Percentiles rank a stretch among this genome's conserved stretches.
These are phyloP conservation scores for Lecanicillium sp. DNA, from an alignment of 2,329 filamentous ascomycete genomes.

Conservation along the genomic window DNA sequence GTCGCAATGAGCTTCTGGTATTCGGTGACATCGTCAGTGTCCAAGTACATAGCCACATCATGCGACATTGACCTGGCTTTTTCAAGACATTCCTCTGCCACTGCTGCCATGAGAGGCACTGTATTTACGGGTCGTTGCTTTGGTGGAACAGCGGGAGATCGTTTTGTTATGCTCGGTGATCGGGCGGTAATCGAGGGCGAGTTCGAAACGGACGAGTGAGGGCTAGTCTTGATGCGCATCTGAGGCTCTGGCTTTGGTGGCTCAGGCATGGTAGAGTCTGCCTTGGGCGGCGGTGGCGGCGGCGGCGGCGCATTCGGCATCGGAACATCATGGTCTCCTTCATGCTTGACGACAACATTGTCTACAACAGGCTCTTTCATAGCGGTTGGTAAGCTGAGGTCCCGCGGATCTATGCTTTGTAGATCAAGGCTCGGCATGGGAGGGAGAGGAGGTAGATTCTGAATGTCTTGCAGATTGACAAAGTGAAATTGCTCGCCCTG, in stretches of 20 bases:
- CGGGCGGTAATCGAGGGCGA: constrained; percentile 32
- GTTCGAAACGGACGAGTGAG: constrained; percentile 30
- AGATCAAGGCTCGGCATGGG: constrained; percentile 16
- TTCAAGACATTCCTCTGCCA: constrained; percentile 68
- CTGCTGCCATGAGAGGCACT: constrained; percentile 55
- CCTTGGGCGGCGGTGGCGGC: constrained; percentile 9
- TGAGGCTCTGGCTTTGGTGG: constrained; percentile 16
- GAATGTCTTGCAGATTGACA: constrained; percentile 31
- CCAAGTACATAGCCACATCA: constrained; percentile 30
- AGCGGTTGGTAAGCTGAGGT: constrained; percentile 4
- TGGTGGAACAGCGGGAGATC: constrained; percentile 32
- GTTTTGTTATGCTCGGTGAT: constrained; percentile 33
- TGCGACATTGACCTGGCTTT: constrained; percentile 53
- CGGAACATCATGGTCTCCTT: constrained; percentile 9
- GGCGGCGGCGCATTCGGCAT: constrained; percentile 10
- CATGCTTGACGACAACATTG: not conserved
- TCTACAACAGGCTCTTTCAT: not conserved
- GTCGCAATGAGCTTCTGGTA: constrained; percentile 69
- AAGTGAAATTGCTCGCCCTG: constrained; percentile 17
- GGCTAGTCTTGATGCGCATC: constrained; percentile 26
- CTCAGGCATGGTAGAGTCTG: constrained; percentile 6
- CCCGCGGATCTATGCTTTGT: constrained; percentile 12
- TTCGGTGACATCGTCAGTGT: constrained; percentile 42
- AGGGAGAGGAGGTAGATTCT: constrained; percentile 19
- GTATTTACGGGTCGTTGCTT: constrained; percentile 39